These are phyloP conservation scores for Xylaria nigripes DNA, from an alignment of 495 filamentous ascomycete species.

Conservation along the genomic window DNA sequence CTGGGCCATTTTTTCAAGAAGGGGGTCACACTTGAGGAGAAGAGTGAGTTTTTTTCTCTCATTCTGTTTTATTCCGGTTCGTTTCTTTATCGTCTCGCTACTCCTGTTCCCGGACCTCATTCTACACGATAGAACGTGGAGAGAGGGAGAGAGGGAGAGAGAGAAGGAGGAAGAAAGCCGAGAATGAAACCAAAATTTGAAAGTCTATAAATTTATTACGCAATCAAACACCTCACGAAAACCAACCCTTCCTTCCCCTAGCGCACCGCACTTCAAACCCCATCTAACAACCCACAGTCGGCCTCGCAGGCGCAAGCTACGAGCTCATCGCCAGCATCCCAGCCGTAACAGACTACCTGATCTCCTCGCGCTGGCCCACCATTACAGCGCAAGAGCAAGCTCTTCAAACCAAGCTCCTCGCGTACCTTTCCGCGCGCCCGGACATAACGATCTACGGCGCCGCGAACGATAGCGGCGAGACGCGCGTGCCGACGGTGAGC, in stretches of 20 bases:
- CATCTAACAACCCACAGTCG: conserved; percentile 17
- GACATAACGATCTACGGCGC: conserved; percentile 53
- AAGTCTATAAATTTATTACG: no score
- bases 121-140: no score
- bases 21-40: conserved; percentile 46
- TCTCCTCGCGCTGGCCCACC: conserved; percentile 32
- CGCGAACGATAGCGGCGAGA: conserved; percentile 29
- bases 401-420: conserved; percentile 50
- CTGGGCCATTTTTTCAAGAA: conserved; percentile 65
- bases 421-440: conserved; percentile 40
- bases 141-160: no score
- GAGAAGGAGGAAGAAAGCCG: not conserved
- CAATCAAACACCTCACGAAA: no score
- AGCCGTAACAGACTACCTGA: conserved; percentile 48
- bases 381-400: conserved; percentile 51
- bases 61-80: not conserved
- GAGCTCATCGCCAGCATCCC: conserved; percentile 56
- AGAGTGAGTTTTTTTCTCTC: conserved; percentile 22
- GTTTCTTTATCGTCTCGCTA: no score
- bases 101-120: no score
- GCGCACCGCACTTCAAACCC: no score
- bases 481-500: conserved; percentile 57
- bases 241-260: no score
- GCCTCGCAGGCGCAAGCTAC: conserved; percentile 56
- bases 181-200: not conserved